Base-by-base conservation (phyloP, 805 yeast genomes). In the Yarrowia phangngaensis region DNA sequence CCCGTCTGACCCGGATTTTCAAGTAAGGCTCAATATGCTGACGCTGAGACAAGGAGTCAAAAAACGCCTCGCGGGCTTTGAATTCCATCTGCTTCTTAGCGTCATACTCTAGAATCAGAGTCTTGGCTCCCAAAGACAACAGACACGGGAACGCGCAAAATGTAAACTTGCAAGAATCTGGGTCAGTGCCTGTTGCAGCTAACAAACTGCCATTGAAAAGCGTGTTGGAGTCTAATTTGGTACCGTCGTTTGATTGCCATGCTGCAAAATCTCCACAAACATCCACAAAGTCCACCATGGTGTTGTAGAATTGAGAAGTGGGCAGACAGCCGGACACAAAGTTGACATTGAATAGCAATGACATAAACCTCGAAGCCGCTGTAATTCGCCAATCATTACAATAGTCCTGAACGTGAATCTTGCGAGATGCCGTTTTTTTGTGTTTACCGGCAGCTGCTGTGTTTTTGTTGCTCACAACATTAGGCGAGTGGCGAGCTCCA, bases 21-120 rank as follows among this genome's bases (percentile, higher is more conserved):
- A 87, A 77, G 62, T 80, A 77, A 3, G 88, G 82, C 58, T 82
- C 86, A 26, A 80, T 65, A 0, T 77, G 76, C 14, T 72, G 69
- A 46, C 80, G 72, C 43, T 75, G 73, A 56, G 82, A 84, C 22
- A 87, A 59, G 0, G 95, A 81, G 46, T 75, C 76, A 30, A 88
- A 74, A 58, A 88, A 88, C 0, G 95, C 95, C 61, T 85, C 90
- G 58, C 87, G 95, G 0, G 95, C 95, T 58, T 82, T 80, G 47
- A 82, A 68, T 58, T 84, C 92, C 95, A 88, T 88, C 47, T 76
- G 82, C 36, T 82, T 65, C 53, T 79, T 74, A 0, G 90, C 87
- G 60, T 87, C 95, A 61, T 84, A 80, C 56, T 85, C 95, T 54
- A 90, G 65, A 2, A 90, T 78, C 0, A 82, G 71, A 2, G 88